phyloP scores from a whole-genome alignment of 176 grass and related monocot species.

The Raddia guianensis region DNA sequence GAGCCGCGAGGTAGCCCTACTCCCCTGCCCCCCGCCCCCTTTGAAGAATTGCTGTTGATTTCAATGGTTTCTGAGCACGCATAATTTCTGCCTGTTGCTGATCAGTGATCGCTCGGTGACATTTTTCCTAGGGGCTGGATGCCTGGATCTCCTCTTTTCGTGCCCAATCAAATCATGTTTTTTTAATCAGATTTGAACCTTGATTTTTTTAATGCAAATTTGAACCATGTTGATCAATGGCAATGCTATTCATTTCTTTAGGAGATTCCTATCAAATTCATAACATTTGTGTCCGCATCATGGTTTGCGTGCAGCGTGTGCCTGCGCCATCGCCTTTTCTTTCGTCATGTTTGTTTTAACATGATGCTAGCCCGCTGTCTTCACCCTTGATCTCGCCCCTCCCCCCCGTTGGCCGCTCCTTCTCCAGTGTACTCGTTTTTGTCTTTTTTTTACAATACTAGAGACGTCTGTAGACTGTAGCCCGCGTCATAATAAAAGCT shows the following conservation, averaged over 20 bases:
- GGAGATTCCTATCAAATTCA: background rate
- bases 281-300: background rate
- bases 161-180: background rate
- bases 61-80: background rate
- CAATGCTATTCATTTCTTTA: background rate
- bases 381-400: background rate
- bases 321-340: background rate
- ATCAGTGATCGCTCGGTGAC: background rate
- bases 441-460: background rate
- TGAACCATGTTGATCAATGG: background rate
- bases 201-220: background rate
- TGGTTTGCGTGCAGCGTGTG: background rate
- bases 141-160: too few species aligned
- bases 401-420: background rate
- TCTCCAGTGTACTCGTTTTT: background rate
- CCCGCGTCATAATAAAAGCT: too few species aligned
- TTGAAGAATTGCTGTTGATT: background rate
- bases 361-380: background rate
- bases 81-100: background rate
- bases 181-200: background rate
- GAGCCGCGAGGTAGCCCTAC: conserved; percentile 50
- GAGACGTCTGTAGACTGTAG: too few species aligned
- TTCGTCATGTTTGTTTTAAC: background rate
- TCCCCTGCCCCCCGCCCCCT: background rate
- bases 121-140: background rate